phyloP scores from a whole-genome alignment of 306 rosid genomes.

The Abrus precatorius region DNA sequence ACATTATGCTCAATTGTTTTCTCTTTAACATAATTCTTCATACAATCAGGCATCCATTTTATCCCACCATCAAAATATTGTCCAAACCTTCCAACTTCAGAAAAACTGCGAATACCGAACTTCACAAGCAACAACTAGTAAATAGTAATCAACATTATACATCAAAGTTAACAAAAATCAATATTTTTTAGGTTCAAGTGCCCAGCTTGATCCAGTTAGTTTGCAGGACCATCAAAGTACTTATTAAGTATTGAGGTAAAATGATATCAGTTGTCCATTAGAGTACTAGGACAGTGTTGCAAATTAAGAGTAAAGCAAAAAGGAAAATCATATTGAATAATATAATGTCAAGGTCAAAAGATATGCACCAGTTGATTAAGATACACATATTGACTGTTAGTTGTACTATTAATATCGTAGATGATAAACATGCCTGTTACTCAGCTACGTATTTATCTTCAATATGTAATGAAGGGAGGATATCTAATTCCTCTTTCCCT shows the following conservation, averaged over 20 bases:
- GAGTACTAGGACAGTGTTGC: neutral
- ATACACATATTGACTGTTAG: conserved; percentile 1
- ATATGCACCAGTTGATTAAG: conserved; percentile 11
- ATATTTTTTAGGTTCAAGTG: conserved; percentile 28
- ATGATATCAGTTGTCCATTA: neutral
- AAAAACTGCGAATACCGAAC: conserved; percentile 67
- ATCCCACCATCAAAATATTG: conserved; percentile 46
- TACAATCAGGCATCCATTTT: conserved; percentile 63
- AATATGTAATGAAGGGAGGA: neutral
- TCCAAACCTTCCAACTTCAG: conserved; percentile 67
- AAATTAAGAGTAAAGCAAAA: conserved; percentile 4
- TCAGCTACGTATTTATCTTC: neutral
- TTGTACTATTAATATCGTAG: neutral
- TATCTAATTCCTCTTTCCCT: conserved; percentile 2
- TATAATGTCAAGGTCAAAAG: conserved; percentile 1
- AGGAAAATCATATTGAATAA: neutral
- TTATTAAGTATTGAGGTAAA: conserved; percentile 8
- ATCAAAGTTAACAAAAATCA: conserved; percentile 10
- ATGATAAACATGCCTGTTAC: neutral
- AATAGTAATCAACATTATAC: conserved; percentile 47
- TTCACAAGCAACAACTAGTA: conserved; percentile 58
- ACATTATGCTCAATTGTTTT: conserved; percentile 46
- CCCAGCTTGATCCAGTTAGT: conserved; percentile 24
- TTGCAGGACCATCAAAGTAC: conserved; percentile 22
- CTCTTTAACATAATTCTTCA: conserved; percentile 57